These are phyloP conservation scores for Phytomonas francai DNA, from an alignment of 208 protist genomes.

Conservation along the genomic window DNA sequence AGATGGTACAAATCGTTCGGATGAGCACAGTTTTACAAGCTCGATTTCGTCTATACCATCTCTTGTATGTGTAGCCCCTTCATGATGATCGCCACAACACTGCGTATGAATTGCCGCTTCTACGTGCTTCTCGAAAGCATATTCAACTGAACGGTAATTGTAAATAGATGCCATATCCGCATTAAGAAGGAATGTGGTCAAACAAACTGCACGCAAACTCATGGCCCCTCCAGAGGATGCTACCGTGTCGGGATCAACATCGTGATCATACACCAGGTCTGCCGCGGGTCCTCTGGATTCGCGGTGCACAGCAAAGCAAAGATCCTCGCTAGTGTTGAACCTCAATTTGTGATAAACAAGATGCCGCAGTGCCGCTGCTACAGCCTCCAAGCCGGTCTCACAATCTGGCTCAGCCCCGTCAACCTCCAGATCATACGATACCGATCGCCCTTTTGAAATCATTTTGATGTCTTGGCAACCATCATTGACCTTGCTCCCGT, in stretches of 20 bases:
- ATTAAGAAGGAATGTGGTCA: slow-evolving; percentile 20
- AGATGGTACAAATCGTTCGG: background rate
- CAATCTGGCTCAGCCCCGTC: background rate
- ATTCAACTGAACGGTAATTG: slow-evolving; percentile 38
- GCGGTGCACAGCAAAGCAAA: background rate
- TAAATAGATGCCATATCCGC: slow-evolving; percentile 14
- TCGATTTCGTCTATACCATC: background rate
- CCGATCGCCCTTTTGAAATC: background rate
- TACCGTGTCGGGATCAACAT: background rate
- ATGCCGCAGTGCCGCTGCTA: background rate
- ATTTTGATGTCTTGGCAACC: background rate
- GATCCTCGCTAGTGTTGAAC: background rate
- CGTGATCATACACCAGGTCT: background rate
- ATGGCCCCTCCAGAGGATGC: background rate
- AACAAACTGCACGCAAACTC: background rate
- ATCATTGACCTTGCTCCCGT: background rate
- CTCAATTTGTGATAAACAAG: background rate
- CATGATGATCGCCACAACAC: background rate
- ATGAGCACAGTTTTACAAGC: background rate
- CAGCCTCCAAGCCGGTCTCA: background rate
- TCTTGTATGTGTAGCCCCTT: background rate
- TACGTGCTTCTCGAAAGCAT: slow-evolving; percentile 29
- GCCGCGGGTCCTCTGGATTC: background rate
- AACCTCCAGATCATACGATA: background rate
- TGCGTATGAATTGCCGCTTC: background rate